Conservation (phyloP, 2,329 filamentous ascomycete genomes). For the Aureobasidium sp. region DNA sequence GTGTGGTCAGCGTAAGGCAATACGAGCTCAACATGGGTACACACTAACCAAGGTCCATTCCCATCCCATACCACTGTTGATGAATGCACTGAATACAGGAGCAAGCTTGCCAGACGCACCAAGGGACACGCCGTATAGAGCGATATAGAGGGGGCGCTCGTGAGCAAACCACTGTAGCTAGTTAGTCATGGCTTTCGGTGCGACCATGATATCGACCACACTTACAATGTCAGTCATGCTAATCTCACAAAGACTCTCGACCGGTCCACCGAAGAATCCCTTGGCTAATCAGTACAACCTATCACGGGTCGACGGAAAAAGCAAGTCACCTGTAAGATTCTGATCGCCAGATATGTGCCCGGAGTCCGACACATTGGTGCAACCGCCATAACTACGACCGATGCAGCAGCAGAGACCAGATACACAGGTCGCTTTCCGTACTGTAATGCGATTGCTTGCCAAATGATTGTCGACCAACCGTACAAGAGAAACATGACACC, state of each 20-base stretch:
- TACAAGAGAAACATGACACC: conserved; percentile 35
- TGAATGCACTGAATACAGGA: conserved; percentile 44
- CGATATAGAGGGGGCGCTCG: conserved; percentile 25
- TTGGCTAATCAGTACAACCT: neutral
- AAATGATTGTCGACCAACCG: conserved; percentile 40
- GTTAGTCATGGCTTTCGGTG: neutral
- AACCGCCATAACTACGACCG: conserved; percentile 20
- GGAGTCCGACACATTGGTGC: conserved; percentile 18
- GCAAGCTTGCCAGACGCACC: conserved; percentile 10
- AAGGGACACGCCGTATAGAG: conserved; percentile 22
- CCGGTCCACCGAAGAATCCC: conserved; percentile 22
- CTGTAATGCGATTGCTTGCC: conserved; percentile 41
- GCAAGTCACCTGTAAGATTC: conserved; percentile 24
- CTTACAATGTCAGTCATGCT: conserved; percentile 21
- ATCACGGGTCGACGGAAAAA: no score
- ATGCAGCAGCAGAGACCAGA: conserved; percentile 18
- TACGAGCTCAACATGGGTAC: neutral
- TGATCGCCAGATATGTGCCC: conserved; percentile 18
- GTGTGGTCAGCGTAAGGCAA: neutral
- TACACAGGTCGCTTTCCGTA: conserved; percentile 32
- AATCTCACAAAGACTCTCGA: conserved; percentile 22
- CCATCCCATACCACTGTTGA: conserved; percentile 44
- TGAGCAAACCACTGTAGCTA: conserved; percentile 23
- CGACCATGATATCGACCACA: neutral
- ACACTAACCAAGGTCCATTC: conserved; percentile 36